A percentile compares a stretch with the other conserved stretches of the same genome.
phyloP scores from a whole-genome alignment of 352 stramenopile genomes.

The Pythium periplocum region DNA sequence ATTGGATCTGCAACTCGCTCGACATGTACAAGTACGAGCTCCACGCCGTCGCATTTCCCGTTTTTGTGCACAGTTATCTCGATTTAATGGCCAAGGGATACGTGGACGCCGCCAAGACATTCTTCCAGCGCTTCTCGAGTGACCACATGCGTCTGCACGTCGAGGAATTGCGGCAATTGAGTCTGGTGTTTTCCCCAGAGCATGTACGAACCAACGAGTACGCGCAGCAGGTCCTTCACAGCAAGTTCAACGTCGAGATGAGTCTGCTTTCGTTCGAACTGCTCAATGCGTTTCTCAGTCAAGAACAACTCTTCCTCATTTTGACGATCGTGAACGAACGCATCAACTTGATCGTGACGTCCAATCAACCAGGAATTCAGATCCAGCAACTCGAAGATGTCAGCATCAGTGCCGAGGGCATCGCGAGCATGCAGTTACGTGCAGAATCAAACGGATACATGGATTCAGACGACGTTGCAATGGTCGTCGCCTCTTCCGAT shows the following conservation, averaged over 20 bases:
- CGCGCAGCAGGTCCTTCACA: constrained; percentile 65
- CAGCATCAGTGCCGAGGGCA: constrained; percentile 9
- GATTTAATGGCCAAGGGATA: constrained; percentile 72
- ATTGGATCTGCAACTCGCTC: constrained; percentile 83
- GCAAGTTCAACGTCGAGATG: constrained; percentile 81
- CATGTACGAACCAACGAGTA: constrained; percentile 75
- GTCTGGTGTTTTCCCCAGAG: constrained; percentile 52
- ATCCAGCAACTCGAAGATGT: constrained; percentile 59
- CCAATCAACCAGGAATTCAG: constrained; percentile 64
- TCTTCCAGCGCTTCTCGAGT: constrained; percentile 49
- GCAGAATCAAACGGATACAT: constrained; percentile 36
- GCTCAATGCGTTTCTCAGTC: constrained; percentile 72
- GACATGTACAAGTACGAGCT: constrained; percentile 86
- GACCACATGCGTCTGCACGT: constrained; percentile 72
- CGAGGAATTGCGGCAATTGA: constrained; percentile 59
- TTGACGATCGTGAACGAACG: constrained; percentile 77
- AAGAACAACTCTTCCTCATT: constrained; percentile 71
- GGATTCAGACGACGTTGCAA: constrained; percentile 53
- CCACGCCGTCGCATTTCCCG: constrained; percentile 65
- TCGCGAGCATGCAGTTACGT: constrained; percentile 36
- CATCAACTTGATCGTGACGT: constrained; percentile 65
- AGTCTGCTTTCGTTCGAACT: constrained; percentile 82
- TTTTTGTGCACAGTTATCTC: constrained; percentile 82
- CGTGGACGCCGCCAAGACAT: constrained; percentile 35
- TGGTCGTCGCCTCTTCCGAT: constrained; percentile 36